Percentiles rank a stretch among this genome's conserved stretches.
Conservation (phyloP, 495 filamentous ascomycete genomes). For the Cercophora samala region DNA sequence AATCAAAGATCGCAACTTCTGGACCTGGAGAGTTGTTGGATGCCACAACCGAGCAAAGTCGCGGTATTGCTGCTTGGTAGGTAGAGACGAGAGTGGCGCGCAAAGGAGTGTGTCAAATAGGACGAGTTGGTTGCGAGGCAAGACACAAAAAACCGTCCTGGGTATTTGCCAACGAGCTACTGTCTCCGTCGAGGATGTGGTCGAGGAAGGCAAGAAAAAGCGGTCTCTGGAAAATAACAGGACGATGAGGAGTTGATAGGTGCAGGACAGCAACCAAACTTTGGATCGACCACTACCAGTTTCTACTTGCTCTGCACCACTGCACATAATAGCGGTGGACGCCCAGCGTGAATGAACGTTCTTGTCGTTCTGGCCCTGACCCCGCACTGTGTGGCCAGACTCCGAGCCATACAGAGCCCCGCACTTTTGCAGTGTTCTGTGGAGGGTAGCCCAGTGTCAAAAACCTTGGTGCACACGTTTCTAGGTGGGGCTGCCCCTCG, state of each 20-base stretch:
- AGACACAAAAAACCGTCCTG: conserved; percentile 5
- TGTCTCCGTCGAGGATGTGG: neutral
- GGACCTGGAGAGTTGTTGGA: conserved; percentile 22
- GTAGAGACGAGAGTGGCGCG: conserved; percentile 1
- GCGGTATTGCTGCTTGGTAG: conserved; percentile 19
- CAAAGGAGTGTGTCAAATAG: conserved; percentile 27
- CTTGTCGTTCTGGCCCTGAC: neutral
- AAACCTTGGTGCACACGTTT: neutral
- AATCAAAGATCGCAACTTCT: conserved; percentile 36
- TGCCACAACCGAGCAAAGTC: conserved; percentile 4
- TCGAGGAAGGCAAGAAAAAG: neutral
- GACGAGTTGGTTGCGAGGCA: conserved; percentile 4
- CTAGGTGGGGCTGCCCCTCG: neutral
- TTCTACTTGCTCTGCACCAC: neutral
- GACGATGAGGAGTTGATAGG: neutral
- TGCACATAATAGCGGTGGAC: neutral
- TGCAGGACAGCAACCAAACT: conserved; percentile 10
- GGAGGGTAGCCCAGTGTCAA: neutral
- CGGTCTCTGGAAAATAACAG: neutral
- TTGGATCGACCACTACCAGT: neutral
- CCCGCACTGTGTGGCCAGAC: conserved; percentile 5
- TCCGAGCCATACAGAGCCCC: neutral
- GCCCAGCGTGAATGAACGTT: neutral
- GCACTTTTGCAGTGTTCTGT: neutral
- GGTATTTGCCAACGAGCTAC: neutral